phyloP scores from a whole-genome alignment of 768 basidiomycete species.

The Suillus sp. region DNA sequence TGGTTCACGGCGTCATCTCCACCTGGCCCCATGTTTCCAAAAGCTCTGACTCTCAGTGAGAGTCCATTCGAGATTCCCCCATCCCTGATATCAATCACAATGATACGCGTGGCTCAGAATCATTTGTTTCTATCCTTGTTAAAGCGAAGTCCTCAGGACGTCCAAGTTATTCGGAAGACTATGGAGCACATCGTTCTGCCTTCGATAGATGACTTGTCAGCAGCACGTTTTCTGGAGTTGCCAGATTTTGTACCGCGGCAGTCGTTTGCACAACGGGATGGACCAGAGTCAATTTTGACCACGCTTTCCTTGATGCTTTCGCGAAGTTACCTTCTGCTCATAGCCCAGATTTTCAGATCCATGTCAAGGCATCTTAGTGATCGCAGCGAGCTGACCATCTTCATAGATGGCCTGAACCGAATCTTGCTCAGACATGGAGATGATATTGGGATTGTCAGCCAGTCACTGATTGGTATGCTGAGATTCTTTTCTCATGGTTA shows the following conservation, averaged over 20 bases:
- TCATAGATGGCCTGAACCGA: constrained; percentile 72
- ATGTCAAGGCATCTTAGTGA: constrained; percentile 74
- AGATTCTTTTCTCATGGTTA: constrained; percentile 9
- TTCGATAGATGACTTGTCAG: constrained; percentile 35
- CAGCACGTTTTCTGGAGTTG: constrained; percentile 40
- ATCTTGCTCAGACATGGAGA: constrained; percentile 68
- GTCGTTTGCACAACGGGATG: constrained; percentile 9
- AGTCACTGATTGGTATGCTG: constrained; percentile 66
- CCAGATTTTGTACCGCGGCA: constrained; percentile 51
- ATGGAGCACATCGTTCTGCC: constrained; percentile 65
- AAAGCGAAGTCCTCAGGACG: constrained; percentile 66
- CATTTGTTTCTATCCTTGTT: constrained; percentile 65
- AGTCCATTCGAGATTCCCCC: constrained; percentile 44
- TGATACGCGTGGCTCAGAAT: constrained; percentile 73
- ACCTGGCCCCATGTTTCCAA: constrained; percentile 62
- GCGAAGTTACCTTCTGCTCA: constrained; percentile 66
- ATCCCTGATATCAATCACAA: constrained; percentile 53
- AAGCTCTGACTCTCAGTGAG: constrained; percentile 36
- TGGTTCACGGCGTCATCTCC: constrained; percentile 68
- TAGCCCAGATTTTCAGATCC: constrained; percentile 70
- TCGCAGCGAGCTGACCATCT: constrained; percentile 61
- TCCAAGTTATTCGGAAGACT: constrained; percentile 65
- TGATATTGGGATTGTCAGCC: constrained; percentile 77
- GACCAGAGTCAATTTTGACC: constrained; percentile 29
- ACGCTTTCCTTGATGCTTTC: constrained; percentile 63